Conservation (phyloP, 1,284 basidiomycete species). For the Crucibulum cyathiforme region DNA sequence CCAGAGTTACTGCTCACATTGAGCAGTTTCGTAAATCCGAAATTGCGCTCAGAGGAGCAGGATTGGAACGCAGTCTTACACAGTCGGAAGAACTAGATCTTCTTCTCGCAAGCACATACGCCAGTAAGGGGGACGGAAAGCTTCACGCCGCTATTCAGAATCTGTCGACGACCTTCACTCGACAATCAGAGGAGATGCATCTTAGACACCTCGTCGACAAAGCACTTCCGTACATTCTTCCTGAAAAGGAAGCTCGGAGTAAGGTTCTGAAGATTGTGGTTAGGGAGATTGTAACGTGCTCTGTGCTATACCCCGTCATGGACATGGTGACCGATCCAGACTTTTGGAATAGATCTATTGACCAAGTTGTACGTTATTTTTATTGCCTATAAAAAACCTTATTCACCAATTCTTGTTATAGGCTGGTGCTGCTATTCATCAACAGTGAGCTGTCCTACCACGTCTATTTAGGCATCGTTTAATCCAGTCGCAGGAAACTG, state of each 20-base stretch:
- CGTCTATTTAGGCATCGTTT: neutral
- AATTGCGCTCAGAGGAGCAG: slow-evolving; percentile 76
- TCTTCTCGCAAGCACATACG: slow-evolving; percentile 81
- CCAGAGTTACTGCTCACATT: slow-evolving; percentile 87
- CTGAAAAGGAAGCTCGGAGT: slow-evolving; percentile 77
- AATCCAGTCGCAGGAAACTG: slow-evolving; percentile 60
- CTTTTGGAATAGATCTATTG: slow-evolving; percentile 94
- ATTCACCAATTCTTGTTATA: slow-evolving; percentile 31
- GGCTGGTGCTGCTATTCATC: slow-evolving; percentile 89
- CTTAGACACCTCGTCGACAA: slow-evolving; percentile 74
- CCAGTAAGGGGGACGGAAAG: slow-evolving; percentile 61
- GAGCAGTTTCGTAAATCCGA: slow-evolving; percentile 94
- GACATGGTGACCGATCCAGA: slow-evolving; percentile 94
- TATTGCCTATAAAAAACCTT: neutral
- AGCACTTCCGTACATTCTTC: slow-evolving; percentile 75
- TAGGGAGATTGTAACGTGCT: slow-evolving; percentile 84
- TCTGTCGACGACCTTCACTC: slow-evolving; percentile 85
- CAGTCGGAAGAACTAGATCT: slow-evolving; percentile 89
- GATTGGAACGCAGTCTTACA: slow-evolving; percentile 76
- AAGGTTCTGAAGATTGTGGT: slow-evolving; percentile 75
- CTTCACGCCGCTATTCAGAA: slow-evolving; percentile 85
- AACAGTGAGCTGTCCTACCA: slow-evolving; percentile 69
- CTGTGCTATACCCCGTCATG: slow-evolving; percentile 85
- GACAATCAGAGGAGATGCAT: slow-evolving; percentile 88
- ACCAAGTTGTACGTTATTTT: slow-evolving; percentile 75